These are phyloP conservation scores for Hypoxylon sp. DNA, from an alignment of 2,329 filamentous ascomycete genomes.

Conservation along the genomic window DNA sequence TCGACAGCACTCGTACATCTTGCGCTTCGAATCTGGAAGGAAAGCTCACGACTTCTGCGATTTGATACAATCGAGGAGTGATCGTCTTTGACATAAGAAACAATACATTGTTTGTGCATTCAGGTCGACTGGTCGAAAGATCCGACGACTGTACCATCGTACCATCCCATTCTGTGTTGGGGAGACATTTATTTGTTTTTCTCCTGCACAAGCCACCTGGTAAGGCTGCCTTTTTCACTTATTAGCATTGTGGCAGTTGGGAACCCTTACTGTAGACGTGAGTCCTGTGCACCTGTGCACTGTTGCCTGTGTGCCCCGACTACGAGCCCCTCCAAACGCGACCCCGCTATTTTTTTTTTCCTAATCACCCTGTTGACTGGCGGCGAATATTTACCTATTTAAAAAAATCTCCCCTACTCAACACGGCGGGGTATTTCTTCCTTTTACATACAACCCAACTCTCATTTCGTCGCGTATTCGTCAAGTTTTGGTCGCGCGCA, in stretches of 20 bases:
- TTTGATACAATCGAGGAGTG: conserved; percentile 43
- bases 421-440: neutral
- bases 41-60: conserved; percentile 44
- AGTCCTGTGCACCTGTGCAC: conserved; percentile 1
- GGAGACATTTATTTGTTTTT: conserved; percentile 99
- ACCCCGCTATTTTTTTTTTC: neutral
- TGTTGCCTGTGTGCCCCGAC: neutral
- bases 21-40: conserved; percentile 51
- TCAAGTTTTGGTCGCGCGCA: neutral
- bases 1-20: conserved; percentile 51
- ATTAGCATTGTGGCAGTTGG: conserved; percentile 3
- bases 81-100: conserved; percentile 44
- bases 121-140: conserved; percentile 52
- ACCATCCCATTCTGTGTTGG: conserved; percentile 65
- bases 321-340: neutral
- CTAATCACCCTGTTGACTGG: neutral
- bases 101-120: conserved; percentile 50
- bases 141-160: conserved; percentile 51
- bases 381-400: neutral
- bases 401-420: neutral
- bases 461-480: neutral
- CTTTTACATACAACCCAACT: neutral
- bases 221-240: conserved; percentile 60
- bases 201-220: conserved; percentile 82
- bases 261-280: conserved; percentile 8